These are phyloP conservation scores for Scedosporium apiospermum DNA, from an alignment of 2,329 filamentous ascomycete genomes.

Conservation along the genomic window DNA sequence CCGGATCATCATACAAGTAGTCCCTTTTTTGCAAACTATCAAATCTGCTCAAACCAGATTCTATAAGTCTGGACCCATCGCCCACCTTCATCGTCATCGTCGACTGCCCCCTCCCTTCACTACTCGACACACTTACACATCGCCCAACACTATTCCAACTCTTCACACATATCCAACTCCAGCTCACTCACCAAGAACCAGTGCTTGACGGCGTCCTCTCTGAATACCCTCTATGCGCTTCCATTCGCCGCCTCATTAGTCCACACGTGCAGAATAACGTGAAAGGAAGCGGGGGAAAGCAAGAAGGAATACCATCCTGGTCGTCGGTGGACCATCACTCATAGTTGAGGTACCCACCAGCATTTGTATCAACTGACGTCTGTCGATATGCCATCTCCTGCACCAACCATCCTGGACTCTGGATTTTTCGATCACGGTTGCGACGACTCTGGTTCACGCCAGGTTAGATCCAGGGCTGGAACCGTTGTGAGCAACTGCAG, in stretches of 20 bases:
- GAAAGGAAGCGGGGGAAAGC: neutral
- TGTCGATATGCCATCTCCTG: constrained; percentile 3
- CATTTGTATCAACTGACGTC: neutral
- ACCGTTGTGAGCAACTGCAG: neutral
- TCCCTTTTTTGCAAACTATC: neutral
- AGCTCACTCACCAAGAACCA: neutral
- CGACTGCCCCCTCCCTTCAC: neutral
- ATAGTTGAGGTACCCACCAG: neutral
- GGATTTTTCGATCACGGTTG: neutral
- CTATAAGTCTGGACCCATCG: constrained; percentile 1
- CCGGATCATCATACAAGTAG: neutral
- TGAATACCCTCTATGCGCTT: neutral
- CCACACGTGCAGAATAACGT: neutral
- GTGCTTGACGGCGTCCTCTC: neutral
- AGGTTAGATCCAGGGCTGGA: constrained; percentile 1
- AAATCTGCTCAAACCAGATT: neutral
- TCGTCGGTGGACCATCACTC: neutral
- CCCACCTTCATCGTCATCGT: neutral
- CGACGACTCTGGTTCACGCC: constrained; percentile 1
- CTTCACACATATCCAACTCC: neutral
- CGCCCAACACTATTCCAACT: neutral
- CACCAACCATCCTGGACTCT: constrained; percentile 5
- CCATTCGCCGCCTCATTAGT: neutral
- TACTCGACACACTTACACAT: neutral
- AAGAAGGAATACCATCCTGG: neutral